These are phyloP conservation scores for Mariannaea elegans DNA, from an alignment of 2,329 filamentous ascomycete genomes.

Conservation along the genomic window DNA sequence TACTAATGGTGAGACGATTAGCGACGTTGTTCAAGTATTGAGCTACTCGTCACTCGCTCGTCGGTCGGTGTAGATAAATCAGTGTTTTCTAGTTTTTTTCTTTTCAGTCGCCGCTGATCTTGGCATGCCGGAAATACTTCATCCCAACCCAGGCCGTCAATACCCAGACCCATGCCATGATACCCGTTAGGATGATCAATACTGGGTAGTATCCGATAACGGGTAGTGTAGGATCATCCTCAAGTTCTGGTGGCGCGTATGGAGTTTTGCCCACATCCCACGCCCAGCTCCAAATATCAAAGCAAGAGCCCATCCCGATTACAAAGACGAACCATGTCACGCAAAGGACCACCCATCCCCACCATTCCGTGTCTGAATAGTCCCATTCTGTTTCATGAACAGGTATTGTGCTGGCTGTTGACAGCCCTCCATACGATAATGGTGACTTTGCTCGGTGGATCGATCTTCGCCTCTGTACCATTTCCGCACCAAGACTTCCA, in stretches of 20 bases:
- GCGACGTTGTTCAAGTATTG: background rate
- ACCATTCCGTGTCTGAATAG: conserved; percentile 95
- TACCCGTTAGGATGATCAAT: conserved; percentile 87
- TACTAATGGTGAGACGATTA: no score
- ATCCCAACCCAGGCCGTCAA: conserved; percentile 97
- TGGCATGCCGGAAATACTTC: conserved; percentile 99
- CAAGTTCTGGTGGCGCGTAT: conserved; percentile 92
- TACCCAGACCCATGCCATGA: conserved; percentile 99
- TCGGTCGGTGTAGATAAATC: background rate
- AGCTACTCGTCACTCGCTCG: background rate
- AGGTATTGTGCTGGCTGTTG: conserved; percentile 55
- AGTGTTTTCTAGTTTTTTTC: background rate
- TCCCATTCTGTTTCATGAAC: conserved; percentile 74
- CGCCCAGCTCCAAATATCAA: conserved; percentile 97
- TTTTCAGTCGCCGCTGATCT: conserved; percentile 74
- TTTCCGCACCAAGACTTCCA: conserved; percentile 49
- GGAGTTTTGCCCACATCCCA: conserved; percentile 98
- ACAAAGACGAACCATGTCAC: conserved; percentile 97
- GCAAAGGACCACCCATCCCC: conserved; percentile 93
- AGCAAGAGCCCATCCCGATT: conserved; percentile 93
- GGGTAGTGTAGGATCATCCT: conserved; percentile 92
- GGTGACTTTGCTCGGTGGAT: conserved; percentile 67
- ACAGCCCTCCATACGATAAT: conserved; percentile 63
- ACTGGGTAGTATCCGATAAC: conserved; percentile 98
- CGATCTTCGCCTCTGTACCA: conserved; percentile 55